Base-by-base conservation (phyloP, 2,329 filamentous ascomycete species). In the Rutstroemia sp. region DNA sequence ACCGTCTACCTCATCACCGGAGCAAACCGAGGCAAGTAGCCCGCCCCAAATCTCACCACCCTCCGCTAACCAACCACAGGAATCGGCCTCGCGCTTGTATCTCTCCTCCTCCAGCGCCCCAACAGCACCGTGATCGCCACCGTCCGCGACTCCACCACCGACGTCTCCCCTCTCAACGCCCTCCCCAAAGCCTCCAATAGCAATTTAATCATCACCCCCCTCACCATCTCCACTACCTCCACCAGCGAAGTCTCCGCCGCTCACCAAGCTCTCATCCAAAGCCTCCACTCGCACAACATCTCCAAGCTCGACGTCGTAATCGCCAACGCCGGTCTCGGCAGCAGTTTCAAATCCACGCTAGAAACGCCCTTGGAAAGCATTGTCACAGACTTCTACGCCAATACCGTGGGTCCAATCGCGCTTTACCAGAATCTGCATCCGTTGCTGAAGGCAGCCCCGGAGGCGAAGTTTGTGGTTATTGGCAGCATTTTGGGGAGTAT, bases 241-340 rank as follows among this genome's bases (percentile, higher is more conserved):
- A 23, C 25, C 12, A 23, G 23, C 2, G 34, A 41, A 5, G 27
- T 41, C 5, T 30, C n/a, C 25, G 25, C 6, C 9, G 21, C 49
- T 8, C 49, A 50, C 19, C n/a, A 27, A 6, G 37, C 37, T 27
- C 2, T 61, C 62, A 0, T 37, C 51, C 4, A 37, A 39, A 10
- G 9, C 54, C 69, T 47, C 47, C 5, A 37, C 1, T 6, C 19
- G 0, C 21, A 60, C 18, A 69, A 68, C 3, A 74, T 81, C 57
- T 61, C 65, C 6, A 65, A 70, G 27, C 63, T 81, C 1, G 75
- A 82, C 59, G 64, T 77, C 8, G 68, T 82, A 3, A 74, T 82
- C 54, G 74, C 77, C 42, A 81, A 81, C 60, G 78, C 79, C 0
- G 79, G 73, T 9, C 70, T 74, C 6, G 66, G 66, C 2, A 62